A percentile compares a stretch with the other conserved stretches of the same genome.
Conservation (phyloP, 352 stramenopile genomes). For the Pythium sukuiense region DNA sequence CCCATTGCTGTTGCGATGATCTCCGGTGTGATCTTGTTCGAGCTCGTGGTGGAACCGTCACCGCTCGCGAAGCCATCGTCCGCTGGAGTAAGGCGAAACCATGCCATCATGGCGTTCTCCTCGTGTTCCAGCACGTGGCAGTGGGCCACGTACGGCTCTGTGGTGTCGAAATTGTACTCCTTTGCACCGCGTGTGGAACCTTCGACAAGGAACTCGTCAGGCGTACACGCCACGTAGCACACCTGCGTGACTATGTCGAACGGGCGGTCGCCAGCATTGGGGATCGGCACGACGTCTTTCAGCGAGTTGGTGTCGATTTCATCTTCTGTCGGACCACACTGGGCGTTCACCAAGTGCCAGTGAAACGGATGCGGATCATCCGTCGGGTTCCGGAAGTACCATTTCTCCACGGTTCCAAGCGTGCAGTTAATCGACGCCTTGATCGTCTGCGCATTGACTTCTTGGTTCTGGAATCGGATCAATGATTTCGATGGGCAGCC, state of each 20-base stretch:
- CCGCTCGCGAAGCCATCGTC: conserved; percentile 46
- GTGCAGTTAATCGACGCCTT: conserved; percentile 52
- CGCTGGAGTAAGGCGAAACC: conserved; percentile 53
- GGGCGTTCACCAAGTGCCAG: conserved; percentile 74
- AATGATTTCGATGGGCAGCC: conserved; percentile 42
- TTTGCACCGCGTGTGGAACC: conserved; percentile 42
- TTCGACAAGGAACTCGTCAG: conserved; percentile 65
- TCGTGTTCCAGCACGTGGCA: conserved; percentile 81
- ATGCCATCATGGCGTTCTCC: conserved; percentile 75
- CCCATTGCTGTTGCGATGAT: conserved; percentile 67
- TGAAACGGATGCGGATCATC: conserved; percentile 78
- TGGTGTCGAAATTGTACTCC: conserved; percentile 74
- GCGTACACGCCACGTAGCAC: conserved; percentile 76
- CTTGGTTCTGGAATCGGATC: conserved; percentile 47
- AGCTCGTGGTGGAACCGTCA: conserved; percentile 33
- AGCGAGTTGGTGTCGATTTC: conserved; percentile 60
- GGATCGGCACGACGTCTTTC: conserved; percentile 72
- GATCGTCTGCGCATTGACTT: conserved; percentile 51
- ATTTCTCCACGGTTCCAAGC: conserved; percentile 74
- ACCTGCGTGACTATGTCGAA: conserved; percentile 52
- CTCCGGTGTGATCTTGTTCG: conserved; percentile 41
- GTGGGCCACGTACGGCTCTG: conserved; percentile 67
- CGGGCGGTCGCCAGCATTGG: conserved; percentile 46
- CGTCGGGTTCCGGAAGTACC: conserved; percentile 78
- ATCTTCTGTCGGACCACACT: conserved; percentile 62